Evolutionary conservation across 1,139 yeast genomes (phyloP).

Genomic region (Hyphopichia burtonii): DNA sequence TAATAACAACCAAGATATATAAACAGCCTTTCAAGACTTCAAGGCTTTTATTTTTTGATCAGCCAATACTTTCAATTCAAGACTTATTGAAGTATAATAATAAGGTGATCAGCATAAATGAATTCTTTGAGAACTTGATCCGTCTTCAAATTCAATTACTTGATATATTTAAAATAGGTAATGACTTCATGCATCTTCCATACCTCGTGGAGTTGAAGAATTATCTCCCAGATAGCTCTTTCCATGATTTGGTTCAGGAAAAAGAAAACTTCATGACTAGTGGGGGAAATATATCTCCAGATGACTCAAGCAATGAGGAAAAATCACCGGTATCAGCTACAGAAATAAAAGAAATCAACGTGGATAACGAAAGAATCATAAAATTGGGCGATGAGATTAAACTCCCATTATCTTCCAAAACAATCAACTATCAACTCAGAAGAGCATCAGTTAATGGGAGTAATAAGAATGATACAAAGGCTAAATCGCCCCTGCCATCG

Average conservation of each 20-base stretch:
- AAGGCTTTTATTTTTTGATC: slow-evolving; percentile 20
- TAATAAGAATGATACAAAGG: slow-evolving; percentile 3
- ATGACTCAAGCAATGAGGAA: slow-evolving; percentile 10
- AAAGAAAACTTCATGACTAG: slow-evolving; percentile 25
- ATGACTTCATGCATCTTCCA: slow-evolving; percentile 25
- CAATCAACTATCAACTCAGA: slow-evolving; percentile 38
- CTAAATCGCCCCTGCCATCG: slow-evolving; percentile 1
- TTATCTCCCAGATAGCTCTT: slow-evolving; percentile 34
- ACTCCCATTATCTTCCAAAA: slow-evolving; percentile 43
- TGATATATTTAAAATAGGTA: slow-evolving; percentile 19
- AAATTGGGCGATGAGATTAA: slow-evolving; percentile 37
- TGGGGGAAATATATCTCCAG: slow-evolving; percentile 17
- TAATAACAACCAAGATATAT: background rate
- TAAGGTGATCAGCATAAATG: slow-evolving; percentile 31
- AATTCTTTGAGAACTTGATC: slow-evolving; percentile 41
- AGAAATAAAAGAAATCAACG: slow-evolving; percentile 9
- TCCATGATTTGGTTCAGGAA: slow-evolving; percentile 35
- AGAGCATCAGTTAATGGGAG: slow-evolving; percentile 13
- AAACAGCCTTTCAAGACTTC: background rate
- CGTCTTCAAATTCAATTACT: slow-evolving; percentile 29
- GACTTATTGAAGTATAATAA: slow-evolving; percentile 28
- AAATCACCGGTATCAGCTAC: background rate
- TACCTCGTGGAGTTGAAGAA: slow-evolving; percentile 28
- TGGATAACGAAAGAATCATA: slow-evolving; percentile 26
- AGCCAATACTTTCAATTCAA: slow-evolving; percentile 28